Percentiles rank a stretch among this genome's conserved stretches.
phyloP scores from a whole-genome alignment of 345 rosid species.

The Draba incana region DNA sequence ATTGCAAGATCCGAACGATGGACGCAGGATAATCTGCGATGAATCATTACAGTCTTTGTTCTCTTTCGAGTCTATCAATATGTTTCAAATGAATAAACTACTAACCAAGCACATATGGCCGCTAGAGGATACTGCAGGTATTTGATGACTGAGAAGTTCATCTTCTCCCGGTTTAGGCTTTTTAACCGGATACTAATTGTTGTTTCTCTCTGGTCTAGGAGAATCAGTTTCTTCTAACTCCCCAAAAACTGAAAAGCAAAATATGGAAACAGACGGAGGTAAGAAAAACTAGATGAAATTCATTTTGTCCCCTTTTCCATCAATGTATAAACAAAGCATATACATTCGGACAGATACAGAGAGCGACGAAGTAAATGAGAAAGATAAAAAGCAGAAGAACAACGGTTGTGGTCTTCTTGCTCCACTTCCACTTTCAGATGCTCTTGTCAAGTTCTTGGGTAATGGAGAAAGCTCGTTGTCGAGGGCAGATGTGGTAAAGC shows the following conservation, averaged over 20 bases:
- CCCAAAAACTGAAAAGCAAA: constrained; percentile 39
- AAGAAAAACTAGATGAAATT: constrained; percentile 32
- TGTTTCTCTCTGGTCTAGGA: constrained; percentile 34
- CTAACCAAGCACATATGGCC: constrained; percentile 69
- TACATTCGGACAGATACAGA: constrained; percentile 41
- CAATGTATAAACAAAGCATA: constrained; percentile 17
- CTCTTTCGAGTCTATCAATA: constrained; percentile 53
- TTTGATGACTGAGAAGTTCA: constrained; percentile 20
- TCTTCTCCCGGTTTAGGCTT: neutral
- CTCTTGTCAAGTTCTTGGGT: constrained; percentile 62
- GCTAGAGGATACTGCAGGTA: constrained; percentile 52
- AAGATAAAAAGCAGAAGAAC: constrained; percentile 60
- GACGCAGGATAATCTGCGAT: constrained; percentile 57
- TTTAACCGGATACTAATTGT: constrained; percentile 14
- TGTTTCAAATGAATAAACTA: constrained; percentile 70
- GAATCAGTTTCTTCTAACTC: constrained; percentile 36
- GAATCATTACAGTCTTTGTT: constrained; percentile 55
- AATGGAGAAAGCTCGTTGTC: constrained; percentile 63
- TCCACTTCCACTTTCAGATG: constrained; percentile 64
- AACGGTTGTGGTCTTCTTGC: constrained; percentile 57
- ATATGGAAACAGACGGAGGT: constrained; percentile 39
- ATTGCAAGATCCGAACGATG: constrained; percentile 66
- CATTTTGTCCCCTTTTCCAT: constrained; percentile 16
- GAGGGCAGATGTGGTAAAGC: constrained; percentile 58
- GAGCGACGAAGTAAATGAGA: constrained; percentile 38